phyloP scores from a whole-genome alignment of 2,329 filamentous ascomycete genomes.

The Colletotrichum sp. region DNA sequence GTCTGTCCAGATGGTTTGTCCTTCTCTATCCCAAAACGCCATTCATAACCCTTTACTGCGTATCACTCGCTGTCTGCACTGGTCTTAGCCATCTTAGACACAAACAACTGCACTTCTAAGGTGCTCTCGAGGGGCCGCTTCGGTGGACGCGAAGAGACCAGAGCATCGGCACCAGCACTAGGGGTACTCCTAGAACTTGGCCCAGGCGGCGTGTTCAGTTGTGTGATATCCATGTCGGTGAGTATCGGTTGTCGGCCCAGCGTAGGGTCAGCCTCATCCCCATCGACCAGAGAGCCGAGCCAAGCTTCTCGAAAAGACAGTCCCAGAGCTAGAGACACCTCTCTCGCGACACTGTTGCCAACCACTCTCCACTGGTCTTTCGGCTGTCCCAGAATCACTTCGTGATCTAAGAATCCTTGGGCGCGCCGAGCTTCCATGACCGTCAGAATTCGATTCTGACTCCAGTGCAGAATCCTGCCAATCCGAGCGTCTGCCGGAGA shows the following conservation, averaged over 20 bases:
- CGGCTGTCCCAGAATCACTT: slow-evolving; percentile 68
- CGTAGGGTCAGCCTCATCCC: slow-evolving; percentile 3
- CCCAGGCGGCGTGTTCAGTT: not conserved
- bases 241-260: not conserved
- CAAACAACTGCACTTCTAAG: not conserved
- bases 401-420: slow-evolving; percentile 73
- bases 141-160: not conserved
- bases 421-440: slow-evolving; percentile 72
- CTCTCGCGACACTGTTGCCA: slow-evolving; percentile 78
- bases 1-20: not conserved
- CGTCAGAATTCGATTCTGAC: slow-evolving; percentile 63
- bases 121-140: slow-evolving; percentile 2
- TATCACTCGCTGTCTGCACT: not conserved
- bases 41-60: not conserved
- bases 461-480: slow-evolving; percentile 68
- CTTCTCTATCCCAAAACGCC: not conserved
- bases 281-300: slow-evolving; percentile 36
- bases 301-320: slow-evolving; percentile 66
- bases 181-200: not conserved
- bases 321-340: slow-evolving; percentile 71
- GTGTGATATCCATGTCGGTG: not conserved
- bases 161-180: not conserved
- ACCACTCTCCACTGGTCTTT: slow-evolving; percentile 68
- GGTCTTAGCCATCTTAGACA: not conserved
- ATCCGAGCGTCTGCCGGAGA: slow-evolving; percentile 58